A percentile compares a stretch with the other conserved stretches of the same genome.
phyloP scores from a whole-genome alignment of 768 basidiomycete genomes.

The Austroboletus eburneus region DNA sequence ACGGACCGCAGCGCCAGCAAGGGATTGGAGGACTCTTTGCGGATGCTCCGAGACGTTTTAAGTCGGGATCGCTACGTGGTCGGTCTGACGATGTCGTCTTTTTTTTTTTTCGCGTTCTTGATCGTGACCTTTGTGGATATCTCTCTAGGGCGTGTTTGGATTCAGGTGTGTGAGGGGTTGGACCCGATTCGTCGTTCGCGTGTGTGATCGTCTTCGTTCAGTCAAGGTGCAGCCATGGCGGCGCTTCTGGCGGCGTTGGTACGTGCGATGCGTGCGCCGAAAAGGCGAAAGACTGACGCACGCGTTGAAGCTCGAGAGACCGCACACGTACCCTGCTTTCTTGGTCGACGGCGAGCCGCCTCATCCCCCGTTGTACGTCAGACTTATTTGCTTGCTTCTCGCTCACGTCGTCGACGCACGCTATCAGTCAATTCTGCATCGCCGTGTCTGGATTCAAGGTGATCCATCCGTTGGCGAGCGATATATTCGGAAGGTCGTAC shows the following conservation, averaged over 20 bases:
- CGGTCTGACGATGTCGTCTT: slow-evolving; percentile 16
- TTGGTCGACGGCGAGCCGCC: slow-evolving; percentile 58
- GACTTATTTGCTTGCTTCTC: background rate
- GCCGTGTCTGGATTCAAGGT: slow-evolving; percentile 70
- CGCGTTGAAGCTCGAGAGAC: slow-evolving; percentile 48
- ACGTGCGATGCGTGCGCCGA: slow-evolving; percentile 19
- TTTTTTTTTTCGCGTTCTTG: no score
- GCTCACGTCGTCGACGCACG: background rate
- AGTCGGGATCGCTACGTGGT: slow-evolving; percentile 63
- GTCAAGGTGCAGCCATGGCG: slow-evolving; percentile 78
- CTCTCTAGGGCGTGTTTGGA: slow-evolving; percentile 65
- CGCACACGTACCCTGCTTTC: slow-evolving; percentile 52
- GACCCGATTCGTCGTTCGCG: background rate
- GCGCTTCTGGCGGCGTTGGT: slow-evolving; percentile 68
- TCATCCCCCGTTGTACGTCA: slow-evolving; percentile 70
- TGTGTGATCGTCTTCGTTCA: slow-evolving; percentile 23
- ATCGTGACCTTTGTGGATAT: background rate
- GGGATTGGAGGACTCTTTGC: slow-evolving; percentile 59
- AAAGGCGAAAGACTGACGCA: background rate
- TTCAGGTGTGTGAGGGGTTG: slow-evolving; percentile 51
- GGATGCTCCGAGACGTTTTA: slow-evolving; percentile 52
- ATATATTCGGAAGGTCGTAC: slow-evolving; percentile 49
- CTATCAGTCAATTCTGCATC: slow-evolving; percentile 62
- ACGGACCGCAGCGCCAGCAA: slow-evolving; percentile 45
- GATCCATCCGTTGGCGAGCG: slow-evolving; percentile 41